Evolutionary conservation across 345 rosid genomes (phyloP).

Genomic region (Citrus inodora): DNA sequence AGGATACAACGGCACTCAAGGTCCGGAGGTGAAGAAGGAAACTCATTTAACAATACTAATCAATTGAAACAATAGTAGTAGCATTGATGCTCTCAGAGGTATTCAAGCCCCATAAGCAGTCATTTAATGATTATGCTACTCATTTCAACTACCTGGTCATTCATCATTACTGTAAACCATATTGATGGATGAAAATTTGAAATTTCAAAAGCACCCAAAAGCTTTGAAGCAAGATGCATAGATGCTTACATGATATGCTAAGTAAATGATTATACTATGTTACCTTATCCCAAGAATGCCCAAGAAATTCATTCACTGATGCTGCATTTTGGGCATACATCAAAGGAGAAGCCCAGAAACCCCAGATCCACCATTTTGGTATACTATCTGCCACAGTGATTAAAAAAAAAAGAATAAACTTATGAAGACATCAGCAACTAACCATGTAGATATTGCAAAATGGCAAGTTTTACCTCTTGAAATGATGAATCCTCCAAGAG

Average conservation of each 20-base stretch:
- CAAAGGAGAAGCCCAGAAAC: slow-evolving; percentile 95
- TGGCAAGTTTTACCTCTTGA: slow-evolving; percentile 61
- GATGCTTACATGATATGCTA: not conserved
- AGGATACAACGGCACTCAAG: not conserved
- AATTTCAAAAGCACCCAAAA: not conserved
- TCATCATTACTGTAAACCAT: not conserved
- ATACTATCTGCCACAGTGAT: slow-evolving; percentile 59
- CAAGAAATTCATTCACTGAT: slow-evolving; percentile 93
- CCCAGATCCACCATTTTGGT: slow-evolving; percentile 99
- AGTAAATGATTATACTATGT: not conserved
- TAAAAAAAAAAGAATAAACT: slow-evolving; percentile 17
- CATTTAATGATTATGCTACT: not conserved
- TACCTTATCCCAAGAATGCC: slow-evolving; percentile 91
- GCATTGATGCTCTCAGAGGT: not conserved
- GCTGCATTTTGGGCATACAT: slow-evolving; percentile 97
- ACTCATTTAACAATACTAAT: not conserved
- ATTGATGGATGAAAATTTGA: not conserved
- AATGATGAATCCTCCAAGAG: slow-evolving; percentile 92
- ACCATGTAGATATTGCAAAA: slow-evolving; percentile 2
- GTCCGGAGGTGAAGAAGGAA: not conserved
- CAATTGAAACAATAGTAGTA: not conserved
- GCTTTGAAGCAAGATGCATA: slow-evolving; percentile 2
- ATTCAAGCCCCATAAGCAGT: not conserved
- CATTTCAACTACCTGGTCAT: not conserved
- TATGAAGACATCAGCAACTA: slow-evolving; percentile 1